These are phyloP conservation scores for Lepiota subincarnata DNA, from an alignment of 768 basidiomycete species.

Conservation along the genomic window DNA sequence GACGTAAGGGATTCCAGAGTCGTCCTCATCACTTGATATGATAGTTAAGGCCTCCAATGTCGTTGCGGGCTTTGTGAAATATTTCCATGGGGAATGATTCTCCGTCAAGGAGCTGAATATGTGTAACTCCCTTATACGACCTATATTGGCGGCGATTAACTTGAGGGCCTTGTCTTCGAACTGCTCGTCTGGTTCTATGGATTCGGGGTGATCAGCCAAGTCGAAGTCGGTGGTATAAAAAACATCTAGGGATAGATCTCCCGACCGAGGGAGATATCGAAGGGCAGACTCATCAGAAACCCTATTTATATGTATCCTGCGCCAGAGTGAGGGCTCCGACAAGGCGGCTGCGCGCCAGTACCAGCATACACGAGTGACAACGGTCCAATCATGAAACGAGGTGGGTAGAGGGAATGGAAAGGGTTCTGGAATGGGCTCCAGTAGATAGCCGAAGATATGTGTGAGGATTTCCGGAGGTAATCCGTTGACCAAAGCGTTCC, in stretches of 20 bases:
- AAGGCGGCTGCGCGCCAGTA: constrained; percentile 8
- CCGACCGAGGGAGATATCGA: background rate
- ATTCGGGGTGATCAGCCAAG: background rate
- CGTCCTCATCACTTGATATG: constrained; percentile 10
- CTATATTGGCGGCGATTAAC: background rate
- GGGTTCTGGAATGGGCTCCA: constrained; percentile 1
- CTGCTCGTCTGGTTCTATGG: background rate
- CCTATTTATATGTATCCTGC: constrained; percentile 1
- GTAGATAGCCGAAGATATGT: constrained; percentile 10
- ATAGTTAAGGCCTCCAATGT: constrained; percentile 1
- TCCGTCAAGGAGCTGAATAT: constrained; percentile 8
- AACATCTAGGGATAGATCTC: constrained; percentile 6
- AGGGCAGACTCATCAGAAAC: constrained; percentile 6
- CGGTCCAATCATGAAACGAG: constrained; percentile 7
- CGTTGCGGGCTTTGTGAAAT: constrained; percentile 3
- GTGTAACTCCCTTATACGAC: constrained; percentile 5
- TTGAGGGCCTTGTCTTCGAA: constrained; percentile 3
- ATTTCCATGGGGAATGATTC: constrained; percentile 7
- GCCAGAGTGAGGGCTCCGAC: constrained; percentile 8
- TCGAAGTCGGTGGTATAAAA: constrained; percentile 8
- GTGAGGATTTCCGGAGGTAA: constrained; percentile 15
- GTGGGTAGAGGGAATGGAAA: constrained; percentile 5
- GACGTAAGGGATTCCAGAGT: background rate
- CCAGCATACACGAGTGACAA: constrained; percentile 1
- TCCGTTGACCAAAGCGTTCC: background rate